Evolutionary conservation across 495 filamentous ascomycete genomes (phyloP).

Genomic region (Aspergillus nidulans): DNA sequence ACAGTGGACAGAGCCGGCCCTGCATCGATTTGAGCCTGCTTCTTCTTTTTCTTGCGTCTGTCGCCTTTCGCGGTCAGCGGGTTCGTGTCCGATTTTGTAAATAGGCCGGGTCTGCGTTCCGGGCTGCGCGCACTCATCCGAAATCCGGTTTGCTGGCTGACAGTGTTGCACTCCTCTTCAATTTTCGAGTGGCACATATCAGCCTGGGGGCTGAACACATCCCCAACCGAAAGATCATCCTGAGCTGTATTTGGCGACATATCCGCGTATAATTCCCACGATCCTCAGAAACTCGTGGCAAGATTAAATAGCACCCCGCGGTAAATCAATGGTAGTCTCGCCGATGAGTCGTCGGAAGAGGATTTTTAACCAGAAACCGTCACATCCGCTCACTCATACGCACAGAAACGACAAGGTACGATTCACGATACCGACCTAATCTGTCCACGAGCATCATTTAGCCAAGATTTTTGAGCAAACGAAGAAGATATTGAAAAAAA

Average conservation of each 20-base stretch:
- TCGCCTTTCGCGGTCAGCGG: constrained; percentile 30
- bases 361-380: constrained; percentile 12
- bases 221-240: constrained; percentile 42
- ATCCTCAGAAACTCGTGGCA: not conserved
- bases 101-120: constrained; percentile 20
- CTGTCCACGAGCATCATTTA: not conserved
- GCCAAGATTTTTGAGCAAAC: not conserved
- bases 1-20: constrained; percentile 67
- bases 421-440: constrained; percentile 11
- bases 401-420: constrained; percentile 19
- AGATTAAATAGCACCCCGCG: not conserved
- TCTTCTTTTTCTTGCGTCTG: constrained; percentile 48
- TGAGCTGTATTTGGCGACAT: constrained; percentile 15
- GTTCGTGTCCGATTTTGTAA: constrained; percentile 23
- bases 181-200: constrained; percentile 30
- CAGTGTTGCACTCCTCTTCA: constrained; percentile 23
- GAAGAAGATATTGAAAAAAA: not conserved
- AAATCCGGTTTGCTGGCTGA: constrained; percentile 21
- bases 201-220: constrained; percentile 43
- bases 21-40: constrained; percentile 38
- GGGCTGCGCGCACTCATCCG: constrained; percentile 31
- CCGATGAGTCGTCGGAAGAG: not conserved
- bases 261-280: not conserved
- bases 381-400: constrained; percentile 21
- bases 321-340: constrained; percentile 2